Conservation (phyloP, 352 stramenopile genomes). For the Phytophthora citrophthora region DNA sequence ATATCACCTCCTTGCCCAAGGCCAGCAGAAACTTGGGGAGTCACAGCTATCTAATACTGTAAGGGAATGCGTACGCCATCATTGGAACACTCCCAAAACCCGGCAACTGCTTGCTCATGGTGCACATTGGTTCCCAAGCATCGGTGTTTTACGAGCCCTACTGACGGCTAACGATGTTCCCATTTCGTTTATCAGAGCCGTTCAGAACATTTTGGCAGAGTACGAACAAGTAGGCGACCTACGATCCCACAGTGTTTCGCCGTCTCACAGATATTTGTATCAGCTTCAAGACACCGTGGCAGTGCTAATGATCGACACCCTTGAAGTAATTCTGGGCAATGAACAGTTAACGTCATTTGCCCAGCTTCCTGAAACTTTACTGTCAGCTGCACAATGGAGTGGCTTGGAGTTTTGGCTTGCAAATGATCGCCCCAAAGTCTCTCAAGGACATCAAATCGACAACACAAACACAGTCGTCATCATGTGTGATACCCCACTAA, state of each 20-base stretch:
- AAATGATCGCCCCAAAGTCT: neutral
- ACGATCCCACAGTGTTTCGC: neutral
- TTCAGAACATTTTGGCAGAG: constrained; percentile 40
- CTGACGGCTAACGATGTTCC: constrained; percentile 40
- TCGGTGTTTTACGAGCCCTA: constrained; percentile 48
- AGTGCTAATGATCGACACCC: constrained; percentile 50
- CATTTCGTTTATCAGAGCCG: constrained; percentile 31
- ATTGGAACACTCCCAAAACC: constrained; percentile 46
- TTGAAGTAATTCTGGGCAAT: constrained; percentile 37
- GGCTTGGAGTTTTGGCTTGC: constrained; percentile 38
- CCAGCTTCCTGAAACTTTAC: constrained; percentile 35
- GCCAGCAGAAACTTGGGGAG: neutral
- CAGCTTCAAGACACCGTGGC: constrained; percentile 28
- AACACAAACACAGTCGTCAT: constrained; percentile 42
- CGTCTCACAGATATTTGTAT: constrained; percentile 36
- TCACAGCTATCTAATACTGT: constrained; percentile 27
- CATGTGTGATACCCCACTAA: constrained; percentile 60
- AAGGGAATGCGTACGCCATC: constrained; percentile 44
- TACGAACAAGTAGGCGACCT: constrained; percentile 49
- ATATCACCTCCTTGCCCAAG: constrained; percentile 21
- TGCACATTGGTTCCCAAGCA: constrained; percentile 46
- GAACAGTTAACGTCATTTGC: constrained; percentile 26
- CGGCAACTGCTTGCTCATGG: constrained; percentile 44
- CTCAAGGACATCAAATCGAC: neutral
- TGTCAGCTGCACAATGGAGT: constrained; percentile 43